Percentiles rank a stretch among this genome's conserved stretches.
These are phyloP conservation scores for Fusarium scirpi DNA, from an alignment of 2,329 filamentous ascomycete species.

Conservation along the genomic window DNA sequence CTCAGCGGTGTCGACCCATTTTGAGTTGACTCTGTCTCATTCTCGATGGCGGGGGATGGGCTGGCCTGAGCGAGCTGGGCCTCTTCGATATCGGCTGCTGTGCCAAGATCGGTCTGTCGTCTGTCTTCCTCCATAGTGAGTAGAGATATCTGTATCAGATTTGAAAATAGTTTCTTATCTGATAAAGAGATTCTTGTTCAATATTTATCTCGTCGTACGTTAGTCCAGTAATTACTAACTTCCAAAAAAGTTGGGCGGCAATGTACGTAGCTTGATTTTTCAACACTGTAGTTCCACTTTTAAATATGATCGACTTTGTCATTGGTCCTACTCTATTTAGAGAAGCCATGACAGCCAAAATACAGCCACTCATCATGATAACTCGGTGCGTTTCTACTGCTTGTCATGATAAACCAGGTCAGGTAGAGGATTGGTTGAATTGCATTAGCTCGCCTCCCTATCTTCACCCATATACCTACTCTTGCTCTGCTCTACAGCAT, in stretches of 20 bases:
- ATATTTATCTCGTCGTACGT: background rate
- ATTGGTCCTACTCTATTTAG: constrained; percentile 28
- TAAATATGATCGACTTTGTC: constrained; percentile 9
- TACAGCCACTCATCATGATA: constrained; percentile 28
- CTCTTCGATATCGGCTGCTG: constrained; percentile 74
- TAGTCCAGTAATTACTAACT: constrained; percentile 4
- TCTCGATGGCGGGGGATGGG: constrained; percentile 31
- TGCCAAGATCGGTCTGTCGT: constrained; percentile 75
- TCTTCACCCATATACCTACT: constrained; percentile 46
- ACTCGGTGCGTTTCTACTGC: constrained; percentile 2
- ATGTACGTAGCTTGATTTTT: constrained; percentile 28
- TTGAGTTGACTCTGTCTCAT: constrained; percentile 31
- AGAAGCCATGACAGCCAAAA: constrained; percentile 26
- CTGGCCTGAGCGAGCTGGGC: constrained; percentile 53
- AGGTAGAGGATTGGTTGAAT: constrained; percentile 43
- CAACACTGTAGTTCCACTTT: constrained; percentile 44
- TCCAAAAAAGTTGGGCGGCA: constrained; percentile 39
- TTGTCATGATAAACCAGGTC: constrained; percentile 4
- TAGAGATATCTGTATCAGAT: background rate
- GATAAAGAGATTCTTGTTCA: background rate
- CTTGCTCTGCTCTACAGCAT: constrained; percentile 38
- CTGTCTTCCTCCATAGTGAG: constrained; percentile 79
- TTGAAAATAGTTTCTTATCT: background rate
- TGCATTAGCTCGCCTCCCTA: constrained; percentile 50
- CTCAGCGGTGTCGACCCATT: constrained; percentile 63